A percentile compares a stretch with the other conserved stretches of the same genome.
phyloP scores from a whole-genome alignment of 2,329 filamentous ascomycete species.

The Fusarium foetens region DNA sequence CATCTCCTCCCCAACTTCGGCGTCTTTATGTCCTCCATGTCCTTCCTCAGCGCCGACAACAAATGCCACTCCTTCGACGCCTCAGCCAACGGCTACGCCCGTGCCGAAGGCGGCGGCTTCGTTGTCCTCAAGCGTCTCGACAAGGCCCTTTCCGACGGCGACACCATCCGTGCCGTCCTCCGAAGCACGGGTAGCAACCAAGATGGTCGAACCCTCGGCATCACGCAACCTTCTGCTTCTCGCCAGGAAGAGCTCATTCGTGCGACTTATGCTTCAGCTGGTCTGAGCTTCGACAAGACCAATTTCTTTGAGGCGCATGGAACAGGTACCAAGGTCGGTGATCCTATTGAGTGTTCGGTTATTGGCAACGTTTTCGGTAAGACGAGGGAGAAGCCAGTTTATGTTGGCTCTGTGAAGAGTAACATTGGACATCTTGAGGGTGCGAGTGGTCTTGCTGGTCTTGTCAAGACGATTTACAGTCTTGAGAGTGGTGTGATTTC shows the following conservation, averaged over 20 bases:
- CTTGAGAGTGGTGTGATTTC: not conserved
- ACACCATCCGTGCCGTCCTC: slow-evolving; percentile 12
- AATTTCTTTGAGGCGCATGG: slow-evolving; percentile 49
- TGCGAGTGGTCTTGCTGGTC: slow-evolving; percentile 2
- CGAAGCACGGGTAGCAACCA: slow-evolving; percentile 7
- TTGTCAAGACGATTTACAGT: not conserved
- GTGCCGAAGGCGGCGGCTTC: slow-evolving; percentile 14
- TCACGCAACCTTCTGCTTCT: not conserved
- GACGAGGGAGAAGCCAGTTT: not conserved
- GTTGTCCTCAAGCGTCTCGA: not conserved
- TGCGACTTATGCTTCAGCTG: not conserved
- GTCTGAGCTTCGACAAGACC: not conserved
- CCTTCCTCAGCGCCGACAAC: not conserved
- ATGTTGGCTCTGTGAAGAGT: slow-evolving; percentile 27
- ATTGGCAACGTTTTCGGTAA: not conserved
- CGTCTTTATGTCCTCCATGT: not conserved
- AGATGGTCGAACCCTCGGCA: slow-evolving; percentile 1
- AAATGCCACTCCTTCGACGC: slow-evolving; percentile 9
- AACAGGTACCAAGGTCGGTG: slow-evolving; percentile 56
- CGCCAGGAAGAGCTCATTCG: not conserved
- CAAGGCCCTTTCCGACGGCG: not conserved
- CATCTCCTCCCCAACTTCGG: not conserved
- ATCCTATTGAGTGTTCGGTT: slow-evolving; percentile 1
- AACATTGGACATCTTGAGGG: slow-evolving; percentile 22
- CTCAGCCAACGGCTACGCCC: slow-evolving; percentile 17